These are phyloP conservation scores for Strigomonas galati DNA, from an alignment of 208 protist species.

Conservation along the genomic window DNA sequence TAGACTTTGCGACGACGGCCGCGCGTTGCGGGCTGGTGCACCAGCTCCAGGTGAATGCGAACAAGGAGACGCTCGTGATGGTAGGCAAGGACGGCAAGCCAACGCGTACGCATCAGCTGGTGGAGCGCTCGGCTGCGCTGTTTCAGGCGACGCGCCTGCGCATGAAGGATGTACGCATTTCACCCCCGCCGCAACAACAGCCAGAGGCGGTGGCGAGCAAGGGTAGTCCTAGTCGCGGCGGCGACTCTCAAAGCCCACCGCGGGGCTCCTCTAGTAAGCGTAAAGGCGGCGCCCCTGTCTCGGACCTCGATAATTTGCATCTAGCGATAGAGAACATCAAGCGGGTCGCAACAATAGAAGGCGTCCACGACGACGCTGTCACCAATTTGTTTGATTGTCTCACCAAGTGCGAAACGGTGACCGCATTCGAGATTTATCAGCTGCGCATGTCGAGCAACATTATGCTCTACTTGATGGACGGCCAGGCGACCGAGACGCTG, in stretches of 20 bases:
- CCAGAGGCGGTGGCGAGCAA: constrained; percentile 10
- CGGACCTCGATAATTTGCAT: neutral
- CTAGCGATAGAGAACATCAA: neutral
- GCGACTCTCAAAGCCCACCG: neutral
- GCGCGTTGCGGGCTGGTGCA: constrained; percentile 65
- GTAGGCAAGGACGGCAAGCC: constrained; percentile 27
- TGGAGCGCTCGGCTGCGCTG: constrained; percentile 34
- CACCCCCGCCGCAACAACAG: neutral
- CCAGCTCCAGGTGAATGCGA: constrained; percentile 40
- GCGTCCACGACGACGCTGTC: constrained; percentile 26
- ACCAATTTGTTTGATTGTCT: constrained; percentile 32
- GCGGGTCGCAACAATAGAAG: neutral
- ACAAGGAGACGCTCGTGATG: constrained; percentile 32
- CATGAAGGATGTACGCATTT: constrained; percentile 18
- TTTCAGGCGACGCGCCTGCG: constrained; percentile 11
- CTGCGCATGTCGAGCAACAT: constrained; percentile 31
- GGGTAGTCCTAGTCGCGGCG: constrained; percentile 5
- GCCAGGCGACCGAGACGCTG: constrained; percentile 26
- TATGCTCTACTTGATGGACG: constrained; percentile 42
- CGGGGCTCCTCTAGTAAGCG: neutral
- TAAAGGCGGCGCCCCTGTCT: neutral
- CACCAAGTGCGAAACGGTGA: constrained; percentile 26
- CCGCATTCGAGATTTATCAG: constrained; percentile 46
- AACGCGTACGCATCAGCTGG: constrained; percentile 41
- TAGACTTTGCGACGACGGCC: constrained; percentile 47